Evolutionary conservation across 176 grass and related monocot genomes (phyloP).

Genomic region (Bolboschoenus planiculmis): DNA sequence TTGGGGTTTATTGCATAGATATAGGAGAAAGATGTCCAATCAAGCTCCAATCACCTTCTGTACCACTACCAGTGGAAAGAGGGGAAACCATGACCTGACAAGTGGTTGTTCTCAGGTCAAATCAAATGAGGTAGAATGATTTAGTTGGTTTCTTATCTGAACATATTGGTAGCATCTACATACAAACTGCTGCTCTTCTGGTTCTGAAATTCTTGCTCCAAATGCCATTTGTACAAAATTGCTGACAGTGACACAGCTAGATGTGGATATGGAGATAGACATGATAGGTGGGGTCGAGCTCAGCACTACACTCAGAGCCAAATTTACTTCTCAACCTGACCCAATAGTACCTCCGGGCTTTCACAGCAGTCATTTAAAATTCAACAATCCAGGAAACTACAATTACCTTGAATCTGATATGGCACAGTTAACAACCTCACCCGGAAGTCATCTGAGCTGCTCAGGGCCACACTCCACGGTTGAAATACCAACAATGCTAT

Average conservation of each 20-base stretch:
- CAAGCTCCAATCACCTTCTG: conserved; percentile 3
- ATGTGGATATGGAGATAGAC: conserved; percentile 28
- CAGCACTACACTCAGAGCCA: not conserved
- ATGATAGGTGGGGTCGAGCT: conserved; percentile 19
- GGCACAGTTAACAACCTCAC: not conserved
- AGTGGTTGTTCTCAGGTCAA: conserved; percentile 3
- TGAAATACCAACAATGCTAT: not conserved
- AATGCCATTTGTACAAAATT: not conserved
- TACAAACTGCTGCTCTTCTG: not conserved
- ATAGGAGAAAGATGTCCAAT: conserved; percentile 3
- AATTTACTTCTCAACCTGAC: not conserved
- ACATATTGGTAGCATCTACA: not conserved
- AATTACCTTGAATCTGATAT: not conserved
- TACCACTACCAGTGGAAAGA: conserved; percentile 22
- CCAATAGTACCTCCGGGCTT: not conserved
- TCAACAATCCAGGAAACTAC: not conserved
- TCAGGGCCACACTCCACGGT: not conserved
- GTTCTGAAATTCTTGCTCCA: not conserved
- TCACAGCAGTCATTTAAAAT: not conserved
- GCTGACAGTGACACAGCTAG: not conserved
- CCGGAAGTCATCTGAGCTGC: not conserved
- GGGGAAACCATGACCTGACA: not conserved
- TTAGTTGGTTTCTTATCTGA: not conserved
- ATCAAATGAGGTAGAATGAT: conserved; percentile 25
- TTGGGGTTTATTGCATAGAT: conserved; percentile 60